Base-by-base conservation (phyloP, 257 asterid genomes). In the Eustoma russellianum region DNA sequence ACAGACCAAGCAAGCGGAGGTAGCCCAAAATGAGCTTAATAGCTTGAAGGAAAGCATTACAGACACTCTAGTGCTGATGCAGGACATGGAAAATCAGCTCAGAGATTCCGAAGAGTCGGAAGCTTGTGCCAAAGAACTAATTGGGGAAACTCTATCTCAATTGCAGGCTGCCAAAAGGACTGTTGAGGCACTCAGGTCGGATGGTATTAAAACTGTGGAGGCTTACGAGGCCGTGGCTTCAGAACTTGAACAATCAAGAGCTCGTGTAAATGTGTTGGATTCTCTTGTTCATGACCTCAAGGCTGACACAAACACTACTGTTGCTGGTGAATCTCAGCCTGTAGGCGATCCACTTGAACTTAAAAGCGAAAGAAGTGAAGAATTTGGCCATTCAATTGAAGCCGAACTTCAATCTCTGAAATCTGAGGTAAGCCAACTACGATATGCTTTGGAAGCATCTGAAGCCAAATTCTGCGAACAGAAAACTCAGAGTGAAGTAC, bases 221-320 rank as follows among this genome's bases (percentile, higher is more conserved):
- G 79, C 63, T 0, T 74, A 69, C 47, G 76, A 70, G 45, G 66
- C 76, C 13, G 30, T 80, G 7, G 73, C 78, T 59, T 51, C 67
- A 0, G 95, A 91, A 73, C 83, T 92, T 70, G 81, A 72, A 34
- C 69, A 72, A 51, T 92, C 95, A 14, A 75, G 75, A 70, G 82
- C 83, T 46, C 94, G 74, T 3, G 90, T 77, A n/a, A 64, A 47
- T 34, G 68, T 40, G 30, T 57, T 88, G 28, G 98, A 92, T 68
- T 83, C 66, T 48, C 81, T 77, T 19, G 88, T 79, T 11, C 60
- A 66, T 34, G 74, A 84, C 60, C 87, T 80, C 44, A 71, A 78
- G 62, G 73, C 75, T 14, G 83, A 64, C 12, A 30, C 47, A 14
- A 41, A 64, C 45, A 60, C 48, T 43, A 60, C 38, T 5, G 44